These are phyloP conservation scores for Hirschioporus abietinus DNA, from an alignment of 768 basidiomycete genomes.

Conservation along the genomic window DNA sequence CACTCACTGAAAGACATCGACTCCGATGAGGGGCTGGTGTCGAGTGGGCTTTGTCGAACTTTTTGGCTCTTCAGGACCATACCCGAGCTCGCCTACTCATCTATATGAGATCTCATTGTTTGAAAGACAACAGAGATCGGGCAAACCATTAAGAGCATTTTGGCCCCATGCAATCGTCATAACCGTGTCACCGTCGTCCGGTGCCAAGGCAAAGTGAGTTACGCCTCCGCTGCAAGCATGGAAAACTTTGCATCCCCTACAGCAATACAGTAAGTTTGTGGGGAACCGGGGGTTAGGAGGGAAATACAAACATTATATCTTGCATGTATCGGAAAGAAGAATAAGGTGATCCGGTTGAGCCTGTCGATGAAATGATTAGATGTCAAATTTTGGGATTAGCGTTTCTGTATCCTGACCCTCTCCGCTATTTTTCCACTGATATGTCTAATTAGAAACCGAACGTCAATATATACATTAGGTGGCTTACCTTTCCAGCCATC, in stretches of 20 bases:
- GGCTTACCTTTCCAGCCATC: slow-evolving; percentile 73
- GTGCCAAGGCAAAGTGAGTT: slow-evolving; percentile 76
- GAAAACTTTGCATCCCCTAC: slow-evolving; percentile 73
- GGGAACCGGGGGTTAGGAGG: neutral
- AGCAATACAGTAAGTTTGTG: slow-evolving; percentile 14
- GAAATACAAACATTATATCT: slow-evolving; percentile 64
- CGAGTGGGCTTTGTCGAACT: slow-evolving; percentile 79
- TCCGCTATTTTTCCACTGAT: slow-evolving; percentile 90
- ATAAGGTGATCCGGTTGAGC: slow-evolving; percentile 85
- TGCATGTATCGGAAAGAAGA: slow-evolving; percentile 83
- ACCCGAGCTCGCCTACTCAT: slow-evolving; percentile 64
- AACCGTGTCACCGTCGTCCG: slow-evolving; percentile 65
- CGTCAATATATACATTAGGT: slow-evolving; percentile 4
- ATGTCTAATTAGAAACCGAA: neutral
- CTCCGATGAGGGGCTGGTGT: slow-evolving; percentile 63
- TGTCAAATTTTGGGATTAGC: slow-evolving; percentile 7
- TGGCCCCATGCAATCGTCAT: slow-evolving; percentile 89
- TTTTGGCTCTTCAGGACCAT: slow-evolving; percentile 77
- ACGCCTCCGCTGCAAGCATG: slow-evolving; percentile 77
- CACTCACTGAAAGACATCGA: slow-evolving; percentile 75
- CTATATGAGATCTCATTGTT: slow-evolving; percentile 15
- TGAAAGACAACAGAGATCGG: slow-evolving; percentile 10
- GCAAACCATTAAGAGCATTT: slow-evolving; percentile 74
- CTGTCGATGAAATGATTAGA: slow-evolving; percentile 30
- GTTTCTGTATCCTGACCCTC: slow-evolving; percentile 49